Evolutionary conservation across 768 basidiomycete genomes (phyloP).

Genomic region (Amanita muscaria): DNA sequence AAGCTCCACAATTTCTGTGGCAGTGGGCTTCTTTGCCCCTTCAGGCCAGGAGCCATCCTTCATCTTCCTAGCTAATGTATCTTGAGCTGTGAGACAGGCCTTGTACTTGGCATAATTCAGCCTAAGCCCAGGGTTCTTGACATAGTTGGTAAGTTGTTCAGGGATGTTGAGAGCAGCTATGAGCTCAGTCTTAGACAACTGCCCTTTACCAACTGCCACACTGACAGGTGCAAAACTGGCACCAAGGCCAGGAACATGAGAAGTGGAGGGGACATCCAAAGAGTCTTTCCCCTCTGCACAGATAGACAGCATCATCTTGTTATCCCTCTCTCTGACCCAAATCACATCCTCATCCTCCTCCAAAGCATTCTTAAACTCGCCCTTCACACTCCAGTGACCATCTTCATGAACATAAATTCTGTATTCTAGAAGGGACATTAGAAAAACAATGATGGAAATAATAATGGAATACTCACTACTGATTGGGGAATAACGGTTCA

Average conservation of each 20-base stretch:
- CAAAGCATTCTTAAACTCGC: not conserved
- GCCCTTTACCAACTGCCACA: too few species aligned
- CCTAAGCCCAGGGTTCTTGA: not conserved
- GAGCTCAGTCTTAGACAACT: too few species aligned
- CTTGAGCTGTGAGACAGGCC: not conserved
- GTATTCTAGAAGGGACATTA: not conserved
- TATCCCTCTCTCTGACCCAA: not conserved
- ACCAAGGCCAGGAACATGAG: too few species aligned
- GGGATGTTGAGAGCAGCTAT: not conserved
- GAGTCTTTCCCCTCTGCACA: too few species aligned
- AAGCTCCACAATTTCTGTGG: too few species aligned
- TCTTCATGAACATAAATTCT: not conserved
- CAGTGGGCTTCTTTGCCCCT: too few species aligned
- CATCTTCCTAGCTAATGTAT: not conserved
- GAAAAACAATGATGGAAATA: not conserved
- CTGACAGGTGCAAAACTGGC: too few species aligned
- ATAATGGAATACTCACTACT: not conserved
- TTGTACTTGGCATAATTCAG: not conserved
- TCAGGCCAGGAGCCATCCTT: not conserved
- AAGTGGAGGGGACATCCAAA: too few species aligned
- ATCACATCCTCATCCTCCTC: constrained; percentile 1
- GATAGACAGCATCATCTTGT: too few species aligned
- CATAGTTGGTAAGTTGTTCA: not conserved
- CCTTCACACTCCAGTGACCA: not conserved
- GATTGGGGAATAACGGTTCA: not conserved